Conservation (phyloP, 176 grass and related monocot species). For the Aegilops sharonensis region DNA sequence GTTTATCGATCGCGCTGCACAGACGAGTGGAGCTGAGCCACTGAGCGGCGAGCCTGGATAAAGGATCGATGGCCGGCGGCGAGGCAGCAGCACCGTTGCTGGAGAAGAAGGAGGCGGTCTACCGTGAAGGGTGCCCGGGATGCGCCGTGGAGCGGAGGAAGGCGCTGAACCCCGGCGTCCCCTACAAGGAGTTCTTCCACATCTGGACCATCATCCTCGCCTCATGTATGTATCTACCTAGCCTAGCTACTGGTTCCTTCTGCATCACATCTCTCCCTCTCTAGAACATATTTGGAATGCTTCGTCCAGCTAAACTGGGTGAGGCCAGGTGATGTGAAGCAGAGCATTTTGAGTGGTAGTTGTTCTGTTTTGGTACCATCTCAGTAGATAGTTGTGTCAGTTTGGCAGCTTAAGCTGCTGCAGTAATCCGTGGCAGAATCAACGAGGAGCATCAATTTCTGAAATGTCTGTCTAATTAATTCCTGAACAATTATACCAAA, state of each 20-base stretch:
- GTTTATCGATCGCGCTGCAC: no score
- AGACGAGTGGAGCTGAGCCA: neutral
- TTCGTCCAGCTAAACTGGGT: neutral
- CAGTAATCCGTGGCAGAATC: neutral
- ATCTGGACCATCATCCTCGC: constrained; percentile 66
- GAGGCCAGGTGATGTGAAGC: neutral
- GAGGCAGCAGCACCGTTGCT: constrained; percentile 36
- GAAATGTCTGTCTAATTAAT: neutral
- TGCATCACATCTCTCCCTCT: neutral
- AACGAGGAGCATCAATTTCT: neutral
- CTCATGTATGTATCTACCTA: constrained; percentile 32
- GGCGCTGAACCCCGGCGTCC: constrained; percentile 28
- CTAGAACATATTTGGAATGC: no score
- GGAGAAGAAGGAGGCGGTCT: constrained; percentile 29
- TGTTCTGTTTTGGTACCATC: neutral
- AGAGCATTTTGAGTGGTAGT: neutral
- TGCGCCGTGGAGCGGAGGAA: constrained; percentile 45
- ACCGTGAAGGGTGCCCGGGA: constrained; percentile 51
- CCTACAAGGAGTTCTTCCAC: constrained; percentile 53
- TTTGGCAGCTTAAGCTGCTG: neutral
- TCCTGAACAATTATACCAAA: neutral
- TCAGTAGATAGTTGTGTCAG: no score
- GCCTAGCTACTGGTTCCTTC: neutral
- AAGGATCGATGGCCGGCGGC: neutral
- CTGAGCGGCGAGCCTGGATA: neutral